Base-by-base conservation (phyloP, 176 grass and related monocot genomes). In the Musa troglodytarum region DNA sequence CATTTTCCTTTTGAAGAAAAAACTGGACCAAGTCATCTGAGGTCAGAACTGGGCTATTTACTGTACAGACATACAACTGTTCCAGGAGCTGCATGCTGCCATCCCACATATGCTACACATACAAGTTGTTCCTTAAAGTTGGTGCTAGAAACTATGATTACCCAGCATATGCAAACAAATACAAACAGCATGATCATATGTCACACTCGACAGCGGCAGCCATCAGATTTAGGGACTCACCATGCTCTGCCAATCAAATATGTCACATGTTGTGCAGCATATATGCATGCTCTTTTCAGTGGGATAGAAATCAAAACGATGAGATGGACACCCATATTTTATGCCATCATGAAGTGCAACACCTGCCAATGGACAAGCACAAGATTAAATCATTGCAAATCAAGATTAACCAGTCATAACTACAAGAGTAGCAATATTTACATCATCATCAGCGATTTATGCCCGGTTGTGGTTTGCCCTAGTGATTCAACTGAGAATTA, bases 401-500 rank as follows among this genome's bases (percentile, higher is more conserved):
- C 17, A 1, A 57, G 15, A 20, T 8, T 3, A 61, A 61, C 50
- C 25, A 49, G 1, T 9, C 2, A 50, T n/a, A 20, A 50, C 12
- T 17, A 11, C n/a, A 21, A 70, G 49, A 19, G 16, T 20, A n/a
- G 68, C 50, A 50, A 15, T 16, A 70, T 16, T 51, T 51, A 51
- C 49, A 51, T 20, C 9, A 52, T n/a, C 25, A 70, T 9, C 34
- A 43, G 4, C 34, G 34, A 49, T 70, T 11, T 70, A 11, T 11
- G 0, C 2, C 17, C 68, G 52, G 49, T 50, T 21, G 15, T 11
- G 1, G n/a, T 52, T 52, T 70, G 17, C 24, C 70, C 65, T 79
- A 79, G 28, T 50, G 17, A 56, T 71, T 79, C 66, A 79, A 70
- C 77, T 79, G 77, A 79, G 65, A 79, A 71, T 28, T 79, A 53